Evolutionary conservation across 805 yeast genomes (phyloP).

Genomic region (Yamadazyma tumulicola): DNA sequence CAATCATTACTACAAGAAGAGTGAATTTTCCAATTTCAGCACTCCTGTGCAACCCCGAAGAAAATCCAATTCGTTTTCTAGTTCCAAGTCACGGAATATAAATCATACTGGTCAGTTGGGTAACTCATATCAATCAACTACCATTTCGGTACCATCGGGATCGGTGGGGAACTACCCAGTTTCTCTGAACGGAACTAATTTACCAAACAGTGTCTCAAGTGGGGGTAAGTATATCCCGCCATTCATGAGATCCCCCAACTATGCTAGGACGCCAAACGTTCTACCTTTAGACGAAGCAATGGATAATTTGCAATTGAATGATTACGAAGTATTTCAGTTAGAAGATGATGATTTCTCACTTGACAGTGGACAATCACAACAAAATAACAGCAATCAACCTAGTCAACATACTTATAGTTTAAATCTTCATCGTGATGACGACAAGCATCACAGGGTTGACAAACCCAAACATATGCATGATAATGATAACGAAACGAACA

Average conservation of each 20-base stretch:
- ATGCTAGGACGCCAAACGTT: constrained; percentile 29
- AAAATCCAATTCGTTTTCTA: constrained; percentile 21
- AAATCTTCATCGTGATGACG: too few relatives aligned
- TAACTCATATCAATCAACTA: constrained; percentile 7
- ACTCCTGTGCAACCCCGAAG: constrained; percentile 13
- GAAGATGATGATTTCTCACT: constrained; percentile 40
- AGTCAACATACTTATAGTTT: too few relatives aligned
- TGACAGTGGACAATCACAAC: not conserved
- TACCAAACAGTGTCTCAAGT: constrained; percentile 5
- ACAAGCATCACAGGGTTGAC: not conserved
- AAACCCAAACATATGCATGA: not conserved
- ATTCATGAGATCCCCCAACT: constrained; percentile 36
- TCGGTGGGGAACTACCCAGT: constrained; percentile 4
- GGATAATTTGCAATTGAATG: constrained; percentile 28
- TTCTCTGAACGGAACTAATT: not conserved
- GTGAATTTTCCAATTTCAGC: constrained; percentile 10
- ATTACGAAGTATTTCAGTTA: constrained; percentile 37
- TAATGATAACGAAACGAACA: constrained; percentile 1
- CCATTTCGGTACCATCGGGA: not conserved
- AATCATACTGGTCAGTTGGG: constrained; percentile 1
- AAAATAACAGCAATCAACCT: not conserved
- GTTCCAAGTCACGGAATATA: constrained; percentile 14
- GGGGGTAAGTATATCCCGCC: constrained; percentile 42
- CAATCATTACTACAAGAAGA: constrained; percentile 9
- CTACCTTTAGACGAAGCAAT: constrained; percentile 35